Conservation (phyloP, 2,329 filamentous ascomycete genomes). For the Tolypocladium inflatum region DNA sequence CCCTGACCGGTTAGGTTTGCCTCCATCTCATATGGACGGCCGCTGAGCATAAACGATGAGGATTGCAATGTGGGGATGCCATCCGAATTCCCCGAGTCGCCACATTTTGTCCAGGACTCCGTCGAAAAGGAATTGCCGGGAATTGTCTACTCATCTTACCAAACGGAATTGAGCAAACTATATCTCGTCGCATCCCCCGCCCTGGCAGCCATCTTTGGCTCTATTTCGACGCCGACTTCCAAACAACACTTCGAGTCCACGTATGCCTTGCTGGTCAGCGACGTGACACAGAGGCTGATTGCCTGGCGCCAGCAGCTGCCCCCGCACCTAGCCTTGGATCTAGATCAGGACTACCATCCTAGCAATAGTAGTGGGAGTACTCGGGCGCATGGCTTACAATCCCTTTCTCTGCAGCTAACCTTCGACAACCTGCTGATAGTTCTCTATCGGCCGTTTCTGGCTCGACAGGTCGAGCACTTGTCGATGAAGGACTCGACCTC, state of each 20-base stretch:
- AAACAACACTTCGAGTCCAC: neutral
- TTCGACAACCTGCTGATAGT: constrained; percentile 33
- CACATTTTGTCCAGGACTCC: constrained; percentile 11
- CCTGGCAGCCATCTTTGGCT: constrained; percentile 17
- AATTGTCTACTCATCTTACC: constrained; percentile 13
- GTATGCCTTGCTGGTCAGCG: neutral
- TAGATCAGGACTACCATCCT: neutral
- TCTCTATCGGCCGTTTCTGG: constrained; percentile 29
- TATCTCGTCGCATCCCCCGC: constrained; percentile 19
- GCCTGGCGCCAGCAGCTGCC: neutral
- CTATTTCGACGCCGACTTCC: neutral
- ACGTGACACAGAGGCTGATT: neutral
- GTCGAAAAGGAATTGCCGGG: neutral
- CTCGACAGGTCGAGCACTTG: constrained; percentile 22
- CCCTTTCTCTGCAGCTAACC: constrained; percentile 30
- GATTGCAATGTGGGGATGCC: constrained; percentile 27
- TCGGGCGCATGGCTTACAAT: constrained; percentile 16
- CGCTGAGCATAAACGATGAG: constrained; percentile 29
- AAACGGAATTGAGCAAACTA: constrained; percentile 16
- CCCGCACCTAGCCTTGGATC: neutral
- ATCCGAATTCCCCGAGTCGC: constrained; percentile 19
- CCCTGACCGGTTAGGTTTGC: constrained; percentile 5
- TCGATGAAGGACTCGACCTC: neutral
- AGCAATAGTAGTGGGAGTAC: neutral
- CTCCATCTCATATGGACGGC: constrained; percentile 29